Evolutionary conservation across 2,329 filamentous ascomycete species (phyloP), one percentile per base, ranked within the genome.

Genomic region (Alternaria panax): DNA sequence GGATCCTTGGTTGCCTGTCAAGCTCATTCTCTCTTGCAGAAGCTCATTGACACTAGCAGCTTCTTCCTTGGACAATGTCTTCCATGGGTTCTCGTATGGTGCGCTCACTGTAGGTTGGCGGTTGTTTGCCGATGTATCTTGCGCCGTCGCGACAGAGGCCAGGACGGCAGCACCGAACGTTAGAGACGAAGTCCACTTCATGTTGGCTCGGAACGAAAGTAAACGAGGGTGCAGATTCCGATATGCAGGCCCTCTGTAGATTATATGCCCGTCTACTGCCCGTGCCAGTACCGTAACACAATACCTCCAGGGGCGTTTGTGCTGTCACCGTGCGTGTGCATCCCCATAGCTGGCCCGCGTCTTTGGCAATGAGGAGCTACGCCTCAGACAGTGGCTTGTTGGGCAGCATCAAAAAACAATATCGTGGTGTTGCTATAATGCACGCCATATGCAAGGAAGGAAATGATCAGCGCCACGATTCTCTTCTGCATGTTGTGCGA

Each of bases 51-150:
- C 53, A 45, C 53, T 52, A 18, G 53, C 46, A 24, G 48, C 25
- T 36, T 67, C 64, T 8, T 65, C 52, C n/a, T 57, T 51, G 16
- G 64, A 59, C 36, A 67, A 28, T 12, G 51, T 24, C 34, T 53
- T 59, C 64, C 64, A 67, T 7, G 51, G 52, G 45, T 67, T 67
- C 14, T 36, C 24, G 34, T 62, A 51, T 7, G 63, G 58, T 30
- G 64, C 60, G 38, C 18, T 58, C 22, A 57, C 43, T 14, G 54
- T 59, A 7, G 54, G 57, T n/a, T 65, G 60, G n/a, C 32, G 46
- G n/a, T 40, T 34, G 24, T 57, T 18, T 30, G 40, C 53, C 24
- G 30, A 36, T 16, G 43, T n/a, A 34, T 57, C 51, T 32, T 63
- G 57, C 20, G 60, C 57, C 22, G 41, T 42, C 14, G 24, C 36